Conservation (phyloP, 352 stramenopile species). For the Globisporangium cystogenes region DNA sequence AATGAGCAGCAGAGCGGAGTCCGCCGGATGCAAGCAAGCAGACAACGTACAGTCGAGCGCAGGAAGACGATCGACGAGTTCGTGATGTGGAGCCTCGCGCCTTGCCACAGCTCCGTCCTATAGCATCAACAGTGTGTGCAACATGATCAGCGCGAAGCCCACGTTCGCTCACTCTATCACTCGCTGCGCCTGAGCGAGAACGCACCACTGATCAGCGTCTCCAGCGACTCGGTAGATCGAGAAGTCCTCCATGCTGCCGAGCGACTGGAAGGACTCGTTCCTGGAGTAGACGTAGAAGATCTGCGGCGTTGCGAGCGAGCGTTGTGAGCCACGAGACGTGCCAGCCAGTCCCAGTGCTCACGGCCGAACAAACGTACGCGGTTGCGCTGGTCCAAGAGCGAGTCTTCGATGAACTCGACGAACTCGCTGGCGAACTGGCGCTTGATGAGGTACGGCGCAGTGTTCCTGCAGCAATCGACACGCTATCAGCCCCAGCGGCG, state of each 20-base stretch:
- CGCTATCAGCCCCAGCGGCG: not conserved
- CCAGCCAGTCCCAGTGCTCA: not conserved
- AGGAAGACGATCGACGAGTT: constrained; percentile 73
- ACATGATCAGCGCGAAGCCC: not conserved
- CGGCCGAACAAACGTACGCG: constrained; percentile 30
- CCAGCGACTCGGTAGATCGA: constrained; percentile 40
- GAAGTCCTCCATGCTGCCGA: constrained; percentile 74
- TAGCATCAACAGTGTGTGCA: not conserved
- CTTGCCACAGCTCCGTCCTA: constrained; percentile 70
- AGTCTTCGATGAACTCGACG: constrained; percentile 75
- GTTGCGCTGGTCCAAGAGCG: constrained; percentile 68
- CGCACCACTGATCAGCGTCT: constrained; percentile 39
- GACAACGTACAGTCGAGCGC: constrained; percentile 42
- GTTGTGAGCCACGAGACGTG: not conserved
- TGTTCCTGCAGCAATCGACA: constrained; percentile 36
- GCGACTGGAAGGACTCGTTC: constrained; percentile 64
- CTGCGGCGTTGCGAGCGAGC: constrained; percentile 16
- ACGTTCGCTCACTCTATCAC: not conserved
- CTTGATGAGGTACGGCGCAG: constrained; percentile 70
- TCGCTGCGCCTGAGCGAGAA: not conserved
- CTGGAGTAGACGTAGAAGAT: constrained; percentile 76
- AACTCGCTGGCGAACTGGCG: constrained; percentile 61
- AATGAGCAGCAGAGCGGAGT: not conserved
- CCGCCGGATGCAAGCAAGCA: not conserved
- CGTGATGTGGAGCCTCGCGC: constrained; percentile 61